phyloP scores from a whole-genome alignment of 768 basidiomycete genomes.

The Tricholoma matsutake region DNA sequence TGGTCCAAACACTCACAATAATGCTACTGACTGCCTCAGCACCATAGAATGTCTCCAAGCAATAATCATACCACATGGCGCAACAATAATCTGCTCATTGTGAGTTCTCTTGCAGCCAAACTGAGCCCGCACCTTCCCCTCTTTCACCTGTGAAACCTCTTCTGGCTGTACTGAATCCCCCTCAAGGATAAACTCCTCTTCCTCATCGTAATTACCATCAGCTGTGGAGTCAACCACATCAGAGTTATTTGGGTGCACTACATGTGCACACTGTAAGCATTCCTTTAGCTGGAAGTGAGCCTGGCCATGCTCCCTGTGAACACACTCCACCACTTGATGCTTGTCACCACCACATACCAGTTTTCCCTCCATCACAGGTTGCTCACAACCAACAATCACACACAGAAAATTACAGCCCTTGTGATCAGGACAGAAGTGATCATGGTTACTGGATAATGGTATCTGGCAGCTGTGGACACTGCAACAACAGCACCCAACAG shows the following conservation, averaged over 20 bases:
- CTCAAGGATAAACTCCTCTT: neutral
- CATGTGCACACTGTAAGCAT: neutral
- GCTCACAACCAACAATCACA: conserved; percentile 18
- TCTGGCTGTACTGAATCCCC: neutral
- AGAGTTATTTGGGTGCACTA: neutral
- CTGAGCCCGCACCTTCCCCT: conserved; percentile 20
- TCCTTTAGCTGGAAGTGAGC: conserved; percentile 21
- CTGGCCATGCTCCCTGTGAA: too few species aligned
- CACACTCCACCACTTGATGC: too few species aligned
- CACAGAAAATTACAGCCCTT: conserved; percentile 10
- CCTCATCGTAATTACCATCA: neutral
- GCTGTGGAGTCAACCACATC: neutral
- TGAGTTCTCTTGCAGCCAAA: conserved; percentile 30
- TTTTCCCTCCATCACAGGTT: conserved; percentile 5
- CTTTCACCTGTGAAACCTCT: conserved; percentile 6
- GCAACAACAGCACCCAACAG: neutral
- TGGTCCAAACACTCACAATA: neutral
- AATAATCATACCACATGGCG: conserved; percentile 30
- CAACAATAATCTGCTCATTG: conserved; percentile 32
- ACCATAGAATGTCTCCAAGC: conserved; percentile 30
- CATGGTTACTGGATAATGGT: conserved; percentile 12
- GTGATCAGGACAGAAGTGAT: conserved; percentile 25
- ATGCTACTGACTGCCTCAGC: conserved; percentile 18
- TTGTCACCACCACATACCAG: too few species aligned
- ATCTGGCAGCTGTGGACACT: neutral